A percentile compares a stretch with the other conserved stretches of the same genome.
These are phyloP conservation scores for Colletotrichum gigasporum DNA, from an alignment of 2,329 filamentous ascomycete species.

Conservation along the genomic window DNA sequence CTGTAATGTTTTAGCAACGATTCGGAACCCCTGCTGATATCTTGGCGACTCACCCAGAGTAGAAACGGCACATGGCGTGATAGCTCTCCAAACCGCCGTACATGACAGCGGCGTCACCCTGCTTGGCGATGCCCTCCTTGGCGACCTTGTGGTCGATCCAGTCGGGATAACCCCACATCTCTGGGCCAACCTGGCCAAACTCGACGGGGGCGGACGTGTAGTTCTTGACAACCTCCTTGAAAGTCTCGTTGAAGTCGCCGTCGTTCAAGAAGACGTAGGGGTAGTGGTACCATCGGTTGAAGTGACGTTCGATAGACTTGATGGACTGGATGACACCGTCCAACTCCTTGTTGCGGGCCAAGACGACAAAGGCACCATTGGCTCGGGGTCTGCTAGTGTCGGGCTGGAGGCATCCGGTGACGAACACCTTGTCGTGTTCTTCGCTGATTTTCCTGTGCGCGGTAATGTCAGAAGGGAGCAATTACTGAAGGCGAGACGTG, in stretches of 20 bases:
- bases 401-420: constrained; percentile 85
- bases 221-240: constrained; percentile 87
- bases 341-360: constrained; percentile 95
- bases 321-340: constrained; percentile 96
- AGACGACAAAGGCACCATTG: constrained; percentile 94
- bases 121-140: constrained; percentile 94
- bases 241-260: constrained; percentile 93
- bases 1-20: constrained; percentile 50
- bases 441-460: constrained; percentile 88
- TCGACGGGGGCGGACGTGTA: constrained; percentile 90
- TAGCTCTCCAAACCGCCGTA: constrained; percentile 99
- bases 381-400: constrained; percentile 82
- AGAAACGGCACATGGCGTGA: constrained; percentile 99
- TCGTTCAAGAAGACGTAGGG: constrained; percentile 99
- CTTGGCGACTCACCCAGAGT: constrained; percentile 76
- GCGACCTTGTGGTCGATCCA: constrained; percentile 96
- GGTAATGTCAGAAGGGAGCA: constrained; percentile 5
- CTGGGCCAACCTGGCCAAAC: constrained; percentile 90
- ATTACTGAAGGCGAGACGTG: not conserved
- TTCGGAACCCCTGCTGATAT: not conserved
- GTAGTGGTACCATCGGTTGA: constrained; percentile 99
- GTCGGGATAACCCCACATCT: constrained; percentile 96
- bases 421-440: constrained; percentile 96
- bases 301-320: constrained; percentile 97
- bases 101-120: constrained; percentile 98